These are phyloP conservation scores for Medicago lupulina DNA, from an alignment of 306 rosid species.

Conservation along the genomic window DNA sequence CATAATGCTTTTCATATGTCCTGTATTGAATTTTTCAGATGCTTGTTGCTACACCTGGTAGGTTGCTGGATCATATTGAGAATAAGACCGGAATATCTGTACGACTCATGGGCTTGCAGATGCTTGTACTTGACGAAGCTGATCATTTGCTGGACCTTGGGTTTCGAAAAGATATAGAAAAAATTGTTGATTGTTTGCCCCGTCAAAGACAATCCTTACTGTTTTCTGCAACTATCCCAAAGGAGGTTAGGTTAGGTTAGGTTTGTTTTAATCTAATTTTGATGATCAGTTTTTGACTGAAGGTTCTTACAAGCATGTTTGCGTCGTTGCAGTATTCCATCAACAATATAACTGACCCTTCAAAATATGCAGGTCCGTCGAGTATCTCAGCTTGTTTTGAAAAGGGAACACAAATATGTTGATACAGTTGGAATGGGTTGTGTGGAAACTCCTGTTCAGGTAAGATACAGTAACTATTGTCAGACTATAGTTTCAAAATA, in stretches of 20 bases:
- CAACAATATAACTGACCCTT: constrained; percentile 35
- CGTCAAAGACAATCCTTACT: constrained; percentile 83
- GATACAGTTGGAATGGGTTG: constrained; percentile 89
- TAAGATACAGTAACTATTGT: constrained; percentile 42
- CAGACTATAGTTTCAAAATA: constrained; percentile 16
- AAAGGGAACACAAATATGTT: constrained; percentile 79
- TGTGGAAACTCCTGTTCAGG: constrained; percentile 85
- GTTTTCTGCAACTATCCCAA: constrained; percentile 90
- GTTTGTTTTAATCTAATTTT: constrained; percentile 13
- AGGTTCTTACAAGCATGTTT: constrained; percentile 18
- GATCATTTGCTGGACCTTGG: constrained; percentile 90
- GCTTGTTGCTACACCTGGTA: constrained; percentile 94
- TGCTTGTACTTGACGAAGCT: constrained; percentile 95
- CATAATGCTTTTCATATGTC: constrained; percentile 28
- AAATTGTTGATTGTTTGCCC: constrained; percentile 92
- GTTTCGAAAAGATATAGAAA: constrained; percentile 89
- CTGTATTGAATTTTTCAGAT: constrained; percentile 59
- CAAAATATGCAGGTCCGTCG: constrained; percentile 75
- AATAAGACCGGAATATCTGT: constrained; percentile 80
- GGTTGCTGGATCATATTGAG: constrained; percentile 94
- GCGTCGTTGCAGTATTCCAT: constrained; percentile 37
- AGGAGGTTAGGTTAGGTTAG: constrained; percentile 82
- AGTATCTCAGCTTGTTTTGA: constrained; percentile 89
- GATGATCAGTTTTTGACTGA: constrained; percentile 4
- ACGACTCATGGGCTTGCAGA: constrained; percentile 82